Evolutionary conservation across 345 rosid species (phyloP).

Genomic region (Gossypium turneri): DNA sequence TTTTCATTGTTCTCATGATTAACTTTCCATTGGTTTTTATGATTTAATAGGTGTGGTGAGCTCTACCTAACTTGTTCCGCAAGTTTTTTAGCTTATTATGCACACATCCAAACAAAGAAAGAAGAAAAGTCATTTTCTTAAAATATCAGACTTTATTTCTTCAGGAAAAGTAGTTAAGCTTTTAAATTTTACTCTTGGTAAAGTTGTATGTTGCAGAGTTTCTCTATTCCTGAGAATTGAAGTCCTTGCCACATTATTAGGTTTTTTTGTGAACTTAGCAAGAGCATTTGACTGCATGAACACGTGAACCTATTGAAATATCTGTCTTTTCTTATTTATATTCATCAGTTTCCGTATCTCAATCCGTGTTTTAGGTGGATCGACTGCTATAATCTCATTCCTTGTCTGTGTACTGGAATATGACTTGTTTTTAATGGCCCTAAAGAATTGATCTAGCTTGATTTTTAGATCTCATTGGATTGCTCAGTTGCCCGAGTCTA

Average conservation of each 20-base stretch:
- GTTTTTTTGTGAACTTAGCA: not conserved
- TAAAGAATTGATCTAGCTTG: not conserved
- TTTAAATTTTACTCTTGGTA: not conserved
- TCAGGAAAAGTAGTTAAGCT: not conserved
- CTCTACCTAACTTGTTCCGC: not conserved
- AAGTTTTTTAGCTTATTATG: not conserved
- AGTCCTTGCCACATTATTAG: not conserved
- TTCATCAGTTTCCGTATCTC: not conserved
- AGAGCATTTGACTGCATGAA: conserved; percentile 3
- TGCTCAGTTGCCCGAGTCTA: not conserved
- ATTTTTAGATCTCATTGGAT: not conserved
- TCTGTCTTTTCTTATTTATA: not conserved
- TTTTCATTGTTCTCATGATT: not conserved
- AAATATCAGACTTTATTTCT: not conserved
- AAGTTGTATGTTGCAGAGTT: not conserved
- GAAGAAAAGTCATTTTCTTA: not conserved
- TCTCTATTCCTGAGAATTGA: not conserved
- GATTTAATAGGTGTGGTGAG: not conserved
- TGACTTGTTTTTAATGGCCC: not conserved
- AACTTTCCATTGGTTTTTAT: not conserved
- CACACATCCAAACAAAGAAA: not conserved
- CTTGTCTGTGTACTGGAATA: conserved; percentile 5
- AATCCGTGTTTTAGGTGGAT: not conserved
- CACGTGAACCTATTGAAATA: not conserved
- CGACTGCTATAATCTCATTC: not conserved